Evolutionary conservation across 2,329 filamentous ascomycete genomes (phyloP), one percentile per base, ranked within the genome.

Genomic region (Stemphylium vesicarium): DNA sequence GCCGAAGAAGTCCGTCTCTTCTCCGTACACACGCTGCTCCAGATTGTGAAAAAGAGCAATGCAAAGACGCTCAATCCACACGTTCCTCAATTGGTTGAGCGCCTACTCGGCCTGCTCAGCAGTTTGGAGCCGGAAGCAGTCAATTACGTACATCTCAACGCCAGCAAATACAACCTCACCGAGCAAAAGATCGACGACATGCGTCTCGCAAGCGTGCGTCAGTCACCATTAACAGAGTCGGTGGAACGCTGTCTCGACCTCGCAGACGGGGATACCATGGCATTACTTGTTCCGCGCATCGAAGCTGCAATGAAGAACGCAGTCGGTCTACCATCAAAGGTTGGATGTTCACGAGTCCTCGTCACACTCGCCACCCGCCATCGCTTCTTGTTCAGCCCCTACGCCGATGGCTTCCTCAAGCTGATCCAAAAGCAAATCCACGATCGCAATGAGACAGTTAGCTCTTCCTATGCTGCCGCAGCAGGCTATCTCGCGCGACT

Each of bases 361-460:
- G 89, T 91, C 7, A 93, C 91, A 0, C 82, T 99, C 7, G 90
- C 91, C 45, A 94, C 93, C 45, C 86, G 92, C 11, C 90, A 94
- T 61, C 86, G 85, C 32, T 83, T 88, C 33, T 80, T 93, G 26
- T 91, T 97, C 74, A 84, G 84, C 33, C 87, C 90, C 0, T 87
- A 93, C 66, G 88, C 91, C 11, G 85, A 90, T 59, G 81, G 83
- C 8, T 92, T 97, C 66, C 80, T 97, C 45, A 88, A 88, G 61
- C 73, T 92, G 9, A 83, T 96, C 60, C 86, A 92, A 66, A 94
- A 91, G 73, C 86, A 93, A 53, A 85, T 93, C 1, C 83, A 96
- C 44, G 95, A 99, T 73, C 88, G 90, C 60, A 99, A 99, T 69
- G 92, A 97, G 65, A 95, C 96, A 15, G 93, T 97, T 52, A 93